Conservation (phyloP, 805 yeast species). For the Candida dajiaensis region DNA sequence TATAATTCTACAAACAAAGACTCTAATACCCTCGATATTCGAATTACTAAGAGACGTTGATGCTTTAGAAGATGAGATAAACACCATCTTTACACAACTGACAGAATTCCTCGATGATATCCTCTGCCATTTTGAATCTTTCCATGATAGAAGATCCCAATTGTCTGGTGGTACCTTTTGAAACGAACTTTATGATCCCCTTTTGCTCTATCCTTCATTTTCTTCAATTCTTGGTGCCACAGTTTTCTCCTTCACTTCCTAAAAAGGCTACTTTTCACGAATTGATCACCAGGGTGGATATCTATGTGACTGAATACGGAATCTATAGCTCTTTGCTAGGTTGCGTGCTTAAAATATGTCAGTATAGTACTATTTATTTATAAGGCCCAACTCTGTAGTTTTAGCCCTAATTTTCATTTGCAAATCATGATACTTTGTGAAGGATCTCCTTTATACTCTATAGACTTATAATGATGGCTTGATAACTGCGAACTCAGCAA, state of each 20-base stretch:
- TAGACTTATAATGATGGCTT: background rate
- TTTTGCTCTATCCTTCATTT: background rate
- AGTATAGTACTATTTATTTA: too few species aligned
- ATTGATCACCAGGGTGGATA: too few species aligned
- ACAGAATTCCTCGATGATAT: conserved; percentile 4
- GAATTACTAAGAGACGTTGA: conserved; percentile 11
- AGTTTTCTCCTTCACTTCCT: background rate
- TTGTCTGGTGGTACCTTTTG: background rate
- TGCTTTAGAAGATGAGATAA: conserved; percentile 6
- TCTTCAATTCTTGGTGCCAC: background rate
- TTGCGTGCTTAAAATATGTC: too few species aligned
- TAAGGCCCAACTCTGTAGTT: too few species aligned
- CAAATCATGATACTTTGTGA: too few species aligned
- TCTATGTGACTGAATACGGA: too few species aligned
- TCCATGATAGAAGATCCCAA: background rate
- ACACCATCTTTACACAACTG: conserved; percentile 3
- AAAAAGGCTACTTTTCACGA: too few species aligned
- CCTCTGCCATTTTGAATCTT: background rate
- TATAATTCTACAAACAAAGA: conserved; percentile 2
- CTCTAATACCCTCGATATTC: conserved; percentile 5
- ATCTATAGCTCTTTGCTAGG: too few species aligned
- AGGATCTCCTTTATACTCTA: too few species aligned
- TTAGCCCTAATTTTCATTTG: too few species aligned
- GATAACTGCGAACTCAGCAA: conserved; percentile 29
- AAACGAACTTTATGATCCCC: background rate